phyloP scores from a whole-genome alignment of 169 alveolate genomes.

The Pseudocohnilembus persalinus region DNA sequence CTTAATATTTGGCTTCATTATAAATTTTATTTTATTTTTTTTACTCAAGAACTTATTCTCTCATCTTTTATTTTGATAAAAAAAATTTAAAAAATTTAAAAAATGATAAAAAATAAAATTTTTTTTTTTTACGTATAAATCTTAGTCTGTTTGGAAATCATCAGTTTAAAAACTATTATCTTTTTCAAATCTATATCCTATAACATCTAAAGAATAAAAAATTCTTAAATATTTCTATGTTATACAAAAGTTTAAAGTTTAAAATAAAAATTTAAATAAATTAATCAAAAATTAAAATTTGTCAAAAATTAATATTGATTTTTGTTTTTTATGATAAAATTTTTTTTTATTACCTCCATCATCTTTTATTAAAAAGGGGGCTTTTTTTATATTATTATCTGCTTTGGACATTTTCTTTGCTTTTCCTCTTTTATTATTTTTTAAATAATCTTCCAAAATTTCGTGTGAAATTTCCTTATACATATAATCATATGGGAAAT shows the following conservation, averaged over 20 bases:
- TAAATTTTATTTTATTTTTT: no score
- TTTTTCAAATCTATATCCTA: neutral
- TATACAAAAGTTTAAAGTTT: no score
- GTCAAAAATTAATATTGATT: no score
- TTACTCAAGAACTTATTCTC: no score
- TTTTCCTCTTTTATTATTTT: neutral
- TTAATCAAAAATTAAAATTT: no score
- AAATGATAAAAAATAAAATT: neutral
- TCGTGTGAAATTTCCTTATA: neutral
- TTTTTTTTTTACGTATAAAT: neutral
- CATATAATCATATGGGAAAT: neutral
- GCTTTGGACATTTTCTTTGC: neutral
- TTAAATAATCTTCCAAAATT: neutral
- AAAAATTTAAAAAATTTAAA: no score
- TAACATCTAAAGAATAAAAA: no score
- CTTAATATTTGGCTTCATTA: neutral
- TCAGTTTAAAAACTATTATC: neutral
- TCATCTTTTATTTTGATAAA: neutral
- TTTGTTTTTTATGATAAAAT: neutral
- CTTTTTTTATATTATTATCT: neutral
- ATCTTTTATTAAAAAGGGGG: neutral
- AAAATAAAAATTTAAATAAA: no score
- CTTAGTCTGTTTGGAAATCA: neutral
- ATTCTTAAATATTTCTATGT: no score
- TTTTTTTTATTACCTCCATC: neutral